phyloP scores from a whole-genome alignment of 31 red algal species.

The Porphyra umbilicalis region DNA sequence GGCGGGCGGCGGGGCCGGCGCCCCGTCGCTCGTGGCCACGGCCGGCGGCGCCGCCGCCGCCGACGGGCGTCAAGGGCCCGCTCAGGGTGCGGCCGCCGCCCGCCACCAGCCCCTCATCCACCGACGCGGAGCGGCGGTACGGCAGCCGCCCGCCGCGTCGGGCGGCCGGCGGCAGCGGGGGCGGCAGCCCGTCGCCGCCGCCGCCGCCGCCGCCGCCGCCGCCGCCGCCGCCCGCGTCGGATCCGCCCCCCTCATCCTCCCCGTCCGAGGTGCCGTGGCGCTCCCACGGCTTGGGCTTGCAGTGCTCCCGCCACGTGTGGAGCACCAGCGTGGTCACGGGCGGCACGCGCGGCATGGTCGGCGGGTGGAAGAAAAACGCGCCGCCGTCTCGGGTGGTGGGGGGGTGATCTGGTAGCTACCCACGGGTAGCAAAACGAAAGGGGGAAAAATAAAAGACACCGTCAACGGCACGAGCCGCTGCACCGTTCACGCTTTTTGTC shows the following conservation, averaged over 20 bases:
- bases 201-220: background rate
- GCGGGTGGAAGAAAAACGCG: no score
- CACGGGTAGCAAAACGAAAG: no score
- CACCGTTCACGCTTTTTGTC: no score
- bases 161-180: background rate
- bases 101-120: background rate
- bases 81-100: background rate
- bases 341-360: conserved; percentile 37
- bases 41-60: background rate
- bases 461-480: background rate
- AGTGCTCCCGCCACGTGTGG: conserved; percentile 72
- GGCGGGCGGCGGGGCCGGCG: no score
- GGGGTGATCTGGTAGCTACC: no score
- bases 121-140: background rate
- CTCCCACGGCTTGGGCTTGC: conserved; percentile 48
- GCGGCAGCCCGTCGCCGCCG: background rate
- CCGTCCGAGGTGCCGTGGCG: conserved; percentile 5
- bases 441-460: background rate
- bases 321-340: conserved; percentile 49
- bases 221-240: background rate
- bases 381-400: no score
- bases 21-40: background rate
- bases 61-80: no score
- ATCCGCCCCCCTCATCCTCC: no score
- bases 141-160: background rate